These are phyloP conservation scores for Colletotrichum tabaci DNA, from an alignment of 2,329 filamentous ascomycete species.

Conservation along the genomic window DNA sequence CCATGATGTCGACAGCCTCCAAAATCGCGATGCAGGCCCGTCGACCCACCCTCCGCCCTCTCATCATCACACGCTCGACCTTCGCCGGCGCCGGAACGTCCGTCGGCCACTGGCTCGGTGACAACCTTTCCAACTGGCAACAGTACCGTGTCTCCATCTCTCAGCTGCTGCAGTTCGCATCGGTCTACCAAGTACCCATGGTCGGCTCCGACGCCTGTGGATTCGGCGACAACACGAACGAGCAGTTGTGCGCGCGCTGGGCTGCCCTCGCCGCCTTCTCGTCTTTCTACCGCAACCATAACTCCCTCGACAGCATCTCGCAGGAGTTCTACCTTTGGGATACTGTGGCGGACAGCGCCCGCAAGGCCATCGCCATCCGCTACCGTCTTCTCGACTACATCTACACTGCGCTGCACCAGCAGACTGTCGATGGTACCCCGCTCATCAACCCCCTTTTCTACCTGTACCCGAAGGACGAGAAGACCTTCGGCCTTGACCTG, in stretches of 20 bases:
- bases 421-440: conserved; percentile 74
- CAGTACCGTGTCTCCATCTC: conserved; percentile 61
- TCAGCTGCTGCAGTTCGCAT: conserved; percentile 49
- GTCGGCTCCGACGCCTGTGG: conserved; percentile 84
- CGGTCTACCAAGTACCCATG: conserved; percentile 79
- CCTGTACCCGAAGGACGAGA: conserved; percentile 71
- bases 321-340: conserved; percentile 82
- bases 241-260: conserved; percentile 79
- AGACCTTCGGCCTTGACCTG: conserved; percentile 61
- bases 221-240: conserved; percentile 75
- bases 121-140: conserved; percentile 69
- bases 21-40: conserved; percentile 76
- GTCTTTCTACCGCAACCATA: conserved; percentile 81
- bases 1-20: conserved; percentile 79
- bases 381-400: conserved; percentile 87
- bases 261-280: conserved; percentile 78
- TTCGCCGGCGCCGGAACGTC: conserved; percentile 80
- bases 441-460: conserved; percentile 81
- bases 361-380: conserved; percentile 78
- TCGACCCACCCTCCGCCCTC: conserved; percentile 74
- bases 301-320: conserved; percentile 57
- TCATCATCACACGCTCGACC: conserved; percentile 83
- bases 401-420: conserved; percentile 78
- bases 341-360: conserved; percentile 73
- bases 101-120: conserved; percentile 74